Conservation (phyloP, 441 rosid genomes). For the Adansonia grandidieri region DNA sequence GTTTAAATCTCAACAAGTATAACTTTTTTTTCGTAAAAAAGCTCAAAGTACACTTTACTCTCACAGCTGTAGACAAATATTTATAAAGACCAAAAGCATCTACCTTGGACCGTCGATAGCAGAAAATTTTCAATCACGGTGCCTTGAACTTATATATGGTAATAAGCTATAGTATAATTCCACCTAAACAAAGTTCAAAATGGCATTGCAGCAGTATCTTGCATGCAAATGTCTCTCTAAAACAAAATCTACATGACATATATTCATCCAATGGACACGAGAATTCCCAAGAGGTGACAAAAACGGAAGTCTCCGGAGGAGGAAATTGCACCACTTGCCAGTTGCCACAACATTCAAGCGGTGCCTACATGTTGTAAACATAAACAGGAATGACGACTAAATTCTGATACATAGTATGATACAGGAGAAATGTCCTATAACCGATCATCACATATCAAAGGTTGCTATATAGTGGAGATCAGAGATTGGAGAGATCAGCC, state of each 20-base stretch:
- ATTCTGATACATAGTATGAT: too few relatives aligned
- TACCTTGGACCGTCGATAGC: background rate
- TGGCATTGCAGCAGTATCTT: constrained; percentile 52
- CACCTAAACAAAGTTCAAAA: constrained; percentile 22
- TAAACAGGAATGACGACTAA: too few relatives aligned
- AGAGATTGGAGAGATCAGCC: constrained; percentile 63
- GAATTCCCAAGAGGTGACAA: too few relatives aligned
- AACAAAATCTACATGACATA: constrained; percentile 38
- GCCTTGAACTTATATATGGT: background rate
- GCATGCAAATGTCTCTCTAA: constrained; percentile 26
- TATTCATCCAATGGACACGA: constrained; percentile 39
- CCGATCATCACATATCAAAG: constrained; percentile 44
- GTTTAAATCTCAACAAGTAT: too few relatives aligned
- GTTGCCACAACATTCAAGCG: constrained; percentile 63
- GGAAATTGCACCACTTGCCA: constrained; percentile 52
- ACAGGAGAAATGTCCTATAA: too few relatives aligned
- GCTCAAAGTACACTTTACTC: background rate
- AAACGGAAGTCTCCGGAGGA: constrained; percentile 46
- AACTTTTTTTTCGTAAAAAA: background rate
- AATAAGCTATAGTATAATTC: constrained; percentile 15
- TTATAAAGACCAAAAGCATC: background rate
- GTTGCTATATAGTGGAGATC: constrained; percentile 73
- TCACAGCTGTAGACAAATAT: background rate
- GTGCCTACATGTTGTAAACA: constrained; percentile 55
- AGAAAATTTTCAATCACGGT: background rate